Percentiles rank a stretch among this genome's conserved stretches.
phyloP scores from a whole-genome alignment of 2,329 filamentous ascomycete species.

The Colletotrichum limetticola region DNA sequence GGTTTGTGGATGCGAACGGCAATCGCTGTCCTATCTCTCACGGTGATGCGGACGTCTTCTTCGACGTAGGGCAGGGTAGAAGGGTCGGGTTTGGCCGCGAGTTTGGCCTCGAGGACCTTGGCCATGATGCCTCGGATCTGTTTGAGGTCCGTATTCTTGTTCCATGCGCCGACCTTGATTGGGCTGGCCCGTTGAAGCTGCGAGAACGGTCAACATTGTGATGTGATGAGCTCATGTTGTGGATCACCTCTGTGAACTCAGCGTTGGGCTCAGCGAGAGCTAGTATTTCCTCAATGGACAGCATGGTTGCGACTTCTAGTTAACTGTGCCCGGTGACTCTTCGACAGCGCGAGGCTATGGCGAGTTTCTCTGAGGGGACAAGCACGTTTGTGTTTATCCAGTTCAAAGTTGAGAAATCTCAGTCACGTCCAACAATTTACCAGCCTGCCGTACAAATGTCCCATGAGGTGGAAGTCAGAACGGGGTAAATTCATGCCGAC shows the following conservation, averaged over 20 bases:
- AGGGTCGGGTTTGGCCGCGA: constrained; percentile 26
- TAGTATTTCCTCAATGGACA: constrained; percentile 40
- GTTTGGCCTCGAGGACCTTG: constrained; percentile 24
- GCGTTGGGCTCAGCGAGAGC: constrained; percentile 38
- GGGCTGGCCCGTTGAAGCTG: constrained; percentile 27
- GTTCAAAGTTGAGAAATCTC: neutral
- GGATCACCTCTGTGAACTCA: constrained; percentile 34
- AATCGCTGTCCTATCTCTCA: constrained; percentile 38
- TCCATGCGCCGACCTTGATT: constrained; percentile 35
- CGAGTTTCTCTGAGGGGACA: neutral
- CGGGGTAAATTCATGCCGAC: neutral
- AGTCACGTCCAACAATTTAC: neutral
- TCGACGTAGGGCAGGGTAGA: constrained; percentile 35
- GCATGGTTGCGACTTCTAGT: constrained; percentile 35
- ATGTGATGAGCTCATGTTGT: neutral
- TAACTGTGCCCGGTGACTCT: neutral
- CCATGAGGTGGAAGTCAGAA: neutral
- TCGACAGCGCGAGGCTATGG: neutral
- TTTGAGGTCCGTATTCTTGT: constrained; percentile 38
- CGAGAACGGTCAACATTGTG: neutral
- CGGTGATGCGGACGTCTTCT: constrained; percentile 39
- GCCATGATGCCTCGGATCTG: constrained; percentile 37
- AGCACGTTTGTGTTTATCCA: neutral
- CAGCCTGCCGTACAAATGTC: neutral
- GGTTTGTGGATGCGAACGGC: constrained; percentile 39